A percentile compares a stretch with the other conserved stretches of the same genome.
Conservation (phyloP, 78 protist species). For the Dictyostelium citrinum region DNA sequence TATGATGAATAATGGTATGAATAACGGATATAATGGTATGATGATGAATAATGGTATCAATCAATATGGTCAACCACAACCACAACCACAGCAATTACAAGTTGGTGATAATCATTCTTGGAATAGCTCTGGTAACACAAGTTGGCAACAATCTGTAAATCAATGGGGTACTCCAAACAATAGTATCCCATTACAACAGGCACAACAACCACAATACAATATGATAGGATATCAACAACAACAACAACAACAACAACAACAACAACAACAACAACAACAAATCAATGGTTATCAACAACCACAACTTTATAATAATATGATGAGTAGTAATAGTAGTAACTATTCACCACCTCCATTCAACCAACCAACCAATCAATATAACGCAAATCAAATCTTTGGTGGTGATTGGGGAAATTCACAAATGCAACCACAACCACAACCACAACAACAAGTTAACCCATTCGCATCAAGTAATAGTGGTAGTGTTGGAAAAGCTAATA, state of each 20-base stretch:
- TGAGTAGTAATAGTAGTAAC: background rate
- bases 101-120: background rate
- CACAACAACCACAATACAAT: background rate
- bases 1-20: background rate
- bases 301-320: slow-evolving; percentile 2
- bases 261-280: slow-evolving; percentile 1
- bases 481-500: background rate
- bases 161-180: background rate
- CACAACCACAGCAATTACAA: background rate
- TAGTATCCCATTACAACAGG: background rate
- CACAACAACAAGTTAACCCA: background rate
- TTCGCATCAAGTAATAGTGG: background rate
- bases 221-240: background rate
- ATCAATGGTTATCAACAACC: background rate
- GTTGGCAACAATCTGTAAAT: slow-evolving; percentile 8
- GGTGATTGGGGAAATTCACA: background rate
- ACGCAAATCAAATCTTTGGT: background rate
- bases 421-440: background rate
- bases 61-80: background rate
- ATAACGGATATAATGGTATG: no score
- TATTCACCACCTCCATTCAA: slow-evolving; percentile 4
- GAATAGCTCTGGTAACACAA: background rate
- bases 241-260: background rate
- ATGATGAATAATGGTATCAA: background rate
- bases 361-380: background rate